Base-by-base conservation (phyloP, 2,329 filamentous ascomycete species). In the Diplodia scrobiculata region DNA sequence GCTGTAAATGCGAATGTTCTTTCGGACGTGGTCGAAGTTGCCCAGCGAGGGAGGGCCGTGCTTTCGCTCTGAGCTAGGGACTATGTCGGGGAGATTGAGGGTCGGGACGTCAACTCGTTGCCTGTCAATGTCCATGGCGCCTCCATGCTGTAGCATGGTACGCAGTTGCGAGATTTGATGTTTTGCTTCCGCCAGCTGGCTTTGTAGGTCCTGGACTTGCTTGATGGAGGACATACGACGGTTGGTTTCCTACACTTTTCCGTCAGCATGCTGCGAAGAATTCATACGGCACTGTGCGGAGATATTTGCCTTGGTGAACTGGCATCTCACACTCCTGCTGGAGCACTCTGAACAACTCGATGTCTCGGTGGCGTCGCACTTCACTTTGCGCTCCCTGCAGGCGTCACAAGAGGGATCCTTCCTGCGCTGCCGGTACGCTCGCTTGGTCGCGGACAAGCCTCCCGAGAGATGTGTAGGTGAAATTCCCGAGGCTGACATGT, bases 171-270 rank as follows among this genome's bases (percentile, higher is more conserved):
- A 84, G 73, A 97, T 93, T 76, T 97, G 91, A 67, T 91, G 87
- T 74, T 89, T 91, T 48, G 95, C 84, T 63, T 89, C 85, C 54
- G 90, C 86, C 73, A 97, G 86, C 78, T 97, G 93, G 78, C 92
- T 95, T 79, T 98, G 94, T 29, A 99, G 83, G 76, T 99, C 95
- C 79, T 98, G 95, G 13, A 98, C 91, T 82, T 97, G 95, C 86
- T 98, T 99, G 80, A 98, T 98, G 1, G 94, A 98, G 19, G 95
- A 98, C 95, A 99, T 99, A 68, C 95, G 88, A 67, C 95, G 86
- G 77, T 99, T 99, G 13, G 95, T 99, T 79, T 99, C 95, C 55
- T 59, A 21, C 14, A 32, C 34, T 3, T n/a, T 14, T 59, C 38
- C 17, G 55, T 59, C 21, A 59, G 38, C 55, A 41, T 17, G 45